Conservation (phyloP, 495 filamentous ascomycete genomes). For the Talaromyces adpressus region DNA sequence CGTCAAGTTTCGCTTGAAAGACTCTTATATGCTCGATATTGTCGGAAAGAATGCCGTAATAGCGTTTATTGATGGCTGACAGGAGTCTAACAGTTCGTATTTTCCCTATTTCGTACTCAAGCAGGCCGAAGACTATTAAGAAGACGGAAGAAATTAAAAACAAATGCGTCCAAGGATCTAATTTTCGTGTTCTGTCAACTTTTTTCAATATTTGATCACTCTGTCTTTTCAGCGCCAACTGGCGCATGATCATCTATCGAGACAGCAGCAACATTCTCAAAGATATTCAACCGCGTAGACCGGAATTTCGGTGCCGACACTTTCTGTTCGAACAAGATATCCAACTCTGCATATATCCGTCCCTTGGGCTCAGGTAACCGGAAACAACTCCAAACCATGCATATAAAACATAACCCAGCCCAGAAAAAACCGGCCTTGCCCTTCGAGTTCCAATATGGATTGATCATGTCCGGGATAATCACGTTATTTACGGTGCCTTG, state of each 20-base stretch:
- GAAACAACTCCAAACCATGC: constrained; percentile 39
- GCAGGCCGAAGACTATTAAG: background rate
- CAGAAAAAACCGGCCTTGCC: constrained; percentile 66
- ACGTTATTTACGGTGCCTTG: constrained; percentile 42
- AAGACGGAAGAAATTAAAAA: background rate
- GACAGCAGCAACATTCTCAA: background rate
- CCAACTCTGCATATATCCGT: constrained; percentile 54
- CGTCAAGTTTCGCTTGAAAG: background rate
- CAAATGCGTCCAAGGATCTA: background rate
- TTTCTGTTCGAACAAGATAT: constrained; percentile 29
- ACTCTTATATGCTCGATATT: background rate
- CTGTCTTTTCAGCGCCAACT: background rate
- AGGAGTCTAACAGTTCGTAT: background rate
- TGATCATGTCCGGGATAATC: constrained; percentile 60
- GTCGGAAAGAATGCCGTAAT: background rate
- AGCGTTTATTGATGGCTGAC: background rate
- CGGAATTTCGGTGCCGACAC: constrained; percentile 21
- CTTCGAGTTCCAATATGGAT: constrained; percentile 53
- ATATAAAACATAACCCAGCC: constrained; percentile 42
- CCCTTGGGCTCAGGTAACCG: constrained; percentile 54
- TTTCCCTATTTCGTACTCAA: background rate
- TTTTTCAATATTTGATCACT: background rate
- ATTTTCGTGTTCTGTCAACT: background rate
- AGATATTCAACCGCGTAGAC: background rate
- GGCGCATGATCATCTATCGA: background rate